These are phyloP conservation scores for Deinandra increscens DNA, from an alignment of 129 eudicot species.

Conservation along the genomic window DNA sequence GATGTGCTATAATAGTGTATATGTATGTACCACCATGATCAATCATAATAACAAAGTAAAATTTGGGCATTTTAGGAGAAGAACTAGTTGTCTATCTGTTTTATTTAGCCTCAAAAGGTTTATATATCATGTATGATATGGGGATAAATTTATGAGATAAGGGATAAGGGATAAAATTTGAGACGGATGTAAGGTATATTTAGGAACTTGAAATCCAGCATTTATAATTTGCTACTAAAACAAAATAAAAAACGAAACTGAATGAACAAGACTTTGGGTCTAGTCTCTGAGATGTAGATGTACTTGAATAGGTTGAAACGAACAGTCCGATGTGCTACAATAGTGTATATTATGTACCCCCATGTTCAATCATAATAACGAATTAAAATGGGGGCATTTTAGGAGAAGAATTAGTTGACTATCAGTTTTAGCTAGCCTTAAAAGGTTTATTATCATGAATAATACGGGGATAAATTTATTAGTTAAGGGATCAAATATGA, in stretches of 20 bases:
- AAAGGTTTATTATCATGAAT: not conserved
- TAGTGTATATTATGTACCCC: not conserved
- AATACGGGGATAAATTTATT: not conserved
- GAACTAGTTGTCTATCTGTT: slow-evolving; percentile 6
- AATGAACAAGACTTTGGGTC: not conserved
- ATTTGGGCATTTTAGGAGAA: not conserved
- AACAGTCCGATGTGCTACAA: not conserved
- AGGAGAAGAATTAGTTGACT: slow-evolving; percentile 3
- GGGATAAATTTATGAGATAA: not conserved
- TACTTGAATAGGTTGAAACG: slow-evolving; percentile 14
- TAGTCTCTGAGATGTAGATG: slow-evolving; percentile 1
- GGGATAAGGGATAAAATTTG: not conserved
- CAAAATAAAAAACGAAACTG: not conserved
- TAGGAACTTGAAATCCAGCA: not conserved
- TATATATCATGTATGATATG: not conserved
- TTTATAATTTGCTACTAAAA: slow-evolving; percentile 1
- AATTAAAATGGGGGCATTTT: not conserved
- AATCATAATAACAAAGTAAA: not conserved
- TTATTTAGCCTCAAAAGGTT: slow-evolving; percentile 1
- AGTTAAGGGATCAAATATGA: not conserved
- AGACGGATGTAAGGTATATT: not conserved
- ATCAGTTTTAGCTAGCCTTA: slow-evolving; percentile 2
- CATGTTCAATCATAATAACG: not conserved
- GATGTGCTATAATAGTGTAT: not conserved
- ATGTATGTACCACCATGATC: not conserved